Conservation (phyloP, 306 rosid species). For the Casuarina glauca region DNA sequence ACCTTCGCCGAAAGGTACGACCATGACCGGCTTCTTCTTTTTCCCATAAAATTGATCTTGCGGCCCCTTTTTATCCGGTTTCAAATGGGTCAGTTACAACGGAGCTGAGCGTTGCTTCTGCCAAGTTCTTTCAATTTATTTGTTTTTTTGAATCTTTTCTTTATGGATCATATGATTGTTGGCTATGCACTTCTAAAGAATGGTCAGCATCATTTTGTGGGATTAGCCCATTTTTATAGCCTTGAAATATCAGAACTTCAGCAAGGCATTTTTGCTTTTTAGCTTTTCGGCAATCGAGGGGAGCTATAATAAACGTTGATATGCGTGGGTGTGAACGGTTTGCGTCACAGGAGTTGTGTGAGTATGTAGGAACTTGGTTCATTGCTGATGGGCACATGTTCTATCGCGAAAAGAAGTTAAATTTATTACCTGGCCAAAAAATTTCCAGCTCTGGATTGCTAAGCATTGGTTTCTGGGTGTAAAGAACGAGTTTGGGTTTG, state of each 20-base stretch:
- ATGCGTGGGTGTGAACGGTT: neutral
- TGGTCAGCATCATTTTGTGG: neutral
- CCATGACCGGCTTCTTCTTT: neutral
- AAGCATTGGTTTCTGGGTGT: neutral
- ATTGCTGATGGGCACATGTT: neutral
- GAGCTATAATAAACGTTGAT: neutral
- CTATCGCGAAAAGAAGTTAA: neutral
- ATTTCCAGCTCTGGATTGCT: neutral
- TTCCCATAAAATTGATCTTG: neutral
- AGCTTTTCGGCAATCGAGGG: neutral
- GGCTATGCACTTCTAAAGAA: neutral
- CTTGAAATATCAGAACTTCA: neutral
- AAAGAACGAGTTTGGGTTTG: neutral
- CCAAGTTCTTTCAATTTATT: neutral
- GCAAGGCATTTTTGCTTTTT: neutral
- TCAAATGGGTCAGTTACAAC: neutral
- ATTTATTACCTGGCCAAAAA: neutral
- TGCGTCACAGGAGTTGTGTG: neutral
- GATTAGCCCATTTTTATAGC: neutral
- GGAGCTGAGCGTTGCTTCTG: no score
- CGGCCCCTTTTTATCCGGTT: neutral
- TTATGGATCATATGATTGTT: neutral
- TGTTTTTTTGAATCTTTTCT: neutral
- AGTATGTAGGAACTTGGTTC: neutral
- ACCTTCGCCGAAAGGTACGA: conserved; percentile 72